These are phyloP conservation scores for Helotiales sp. DNA, from an alignment of 2,329 filamentous ascomycete species.

Conservation along the genomic window DNA sequence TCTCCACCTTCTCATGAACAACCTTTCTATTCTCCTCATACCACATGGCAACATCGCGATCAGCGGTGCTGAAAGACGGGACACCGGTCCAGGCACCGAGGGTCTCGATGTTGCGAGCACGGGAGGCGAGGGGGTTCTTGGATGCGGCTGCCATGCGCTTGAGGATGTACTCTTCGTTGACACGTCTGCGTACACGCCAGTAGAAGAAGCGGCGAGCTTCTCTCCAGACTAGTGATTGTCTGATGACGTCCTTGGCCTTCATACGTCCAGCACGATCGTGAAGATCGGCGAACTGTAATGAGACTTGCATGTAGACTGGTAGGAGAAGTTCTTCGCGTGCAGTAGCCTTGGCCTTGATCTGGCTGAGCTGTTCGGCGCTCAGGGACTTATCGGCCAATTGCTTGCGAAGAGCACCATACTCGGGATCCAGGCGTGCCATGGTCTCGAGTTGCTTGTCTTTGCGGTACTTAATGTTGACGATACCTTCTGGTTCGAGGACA, in stretches of 20 bases:
- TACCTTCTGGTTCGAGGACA: constrained; percentile 97
- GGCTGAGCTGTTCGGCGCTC: constrained; percentile 70
- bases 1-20: constrained; percentile 81
- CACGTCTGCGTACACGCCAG: constrained; percentile 94
- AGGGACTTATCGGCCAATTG: constrained; percentile 65
- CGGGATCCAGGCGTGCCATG: constrained; percentile 89
- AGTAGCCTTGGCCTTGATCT: constrained; percentile 81
- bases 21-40: constrained; percentile 91
- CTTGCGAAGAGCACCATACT: constrained; percentile 82
- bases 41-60: constrained; percentile 86
- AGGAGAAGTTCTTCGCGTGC: constrained; percentile 84
- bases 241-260: constrained; percentile 95
- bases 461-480: constrained; percentile 97
- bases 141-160: constrained; percentile 70
- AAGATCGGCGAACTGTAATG: constrained; percentile 94
- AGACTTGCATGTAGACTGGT: constrained; percentile 92
- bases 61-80: constrained; percentile 73
- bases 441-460: constrained; percentile 96
- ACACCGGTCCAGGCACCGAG: constrained; percentile 84
- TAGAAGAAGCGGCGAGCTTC: constrained; percentile 97
- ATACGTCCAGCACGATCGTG: constrained; percentile 97
- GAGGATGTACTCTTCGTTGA: constrained; percentile 97
- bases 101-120: constrained; percentile 68
- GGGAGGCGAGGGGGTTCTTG: constrained; percentile 49
- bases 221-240: constrained; percentile 79